Base-by-base conservation (phyloP, 495 filamentous ascomycete species). In the Arthonia radiata region DNA sequence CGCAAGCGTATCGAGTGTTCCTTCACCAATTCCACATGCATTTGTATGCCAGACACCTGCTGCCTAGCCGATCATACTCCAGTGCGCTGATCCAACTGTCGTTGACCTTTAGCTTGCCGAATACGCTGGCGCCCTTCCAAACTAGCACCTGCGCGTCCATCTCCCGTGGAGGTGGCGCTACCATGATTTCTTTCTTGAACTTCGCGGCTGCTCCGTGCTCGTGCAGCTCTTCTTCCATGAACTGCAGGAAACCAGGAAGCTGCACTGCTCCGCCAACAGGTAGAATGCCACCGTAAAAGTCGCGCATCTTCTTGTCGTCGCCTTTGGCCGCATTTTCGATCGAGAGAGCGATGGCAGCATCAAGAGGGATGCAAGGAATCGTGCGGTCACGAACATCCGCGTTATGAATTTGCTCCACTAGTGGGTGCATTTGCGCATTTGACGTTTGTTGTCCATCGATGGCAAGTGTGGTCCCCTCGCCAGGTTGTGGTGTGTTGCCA, bases 51-150 rank as follows among this genome's bases (percentile, higher is more conserved):
- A 97, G 48, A 23, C 79, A 48, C 36, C 86, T 62, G 18, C 61
- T 61, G 19, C 86, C 81, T 23, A 91, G 47, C 34, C 77, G 64
- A 45, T 93, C 79, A 50, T 89, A 94, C 50, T 94, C 86, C 30
- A 70, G 52, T 29, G 64, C 58, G 1, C 71, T 71, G 36, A 94
- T 79, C 86, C 86, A 94, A 46, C 70, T 79, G 50, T 97, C 89
- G 48, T 93, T 77, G 16, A 56, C 52, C 32, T 48, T 61, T 42
- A 97, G 52, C 51, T 90, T 83, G n/a, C 77, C 81, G 56, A 93
- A 97, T 15, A 97, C 77, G 40, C 81, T 91, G 3, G 75, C 89
- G 2, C 86, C 86, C 58, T 97, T 97, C 86, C 86, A 97, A 4
- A 74, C 72, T 17, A 94, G 75, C 4, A 92, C 81, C 43, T 92